A percentile compares a stretch with the other conserved stretches of the same genome.
phyloP scores from a whole-genome alignment of 495 filamentous ascomycete species.

The Friedmanniomyces endolithicus region DNA sequence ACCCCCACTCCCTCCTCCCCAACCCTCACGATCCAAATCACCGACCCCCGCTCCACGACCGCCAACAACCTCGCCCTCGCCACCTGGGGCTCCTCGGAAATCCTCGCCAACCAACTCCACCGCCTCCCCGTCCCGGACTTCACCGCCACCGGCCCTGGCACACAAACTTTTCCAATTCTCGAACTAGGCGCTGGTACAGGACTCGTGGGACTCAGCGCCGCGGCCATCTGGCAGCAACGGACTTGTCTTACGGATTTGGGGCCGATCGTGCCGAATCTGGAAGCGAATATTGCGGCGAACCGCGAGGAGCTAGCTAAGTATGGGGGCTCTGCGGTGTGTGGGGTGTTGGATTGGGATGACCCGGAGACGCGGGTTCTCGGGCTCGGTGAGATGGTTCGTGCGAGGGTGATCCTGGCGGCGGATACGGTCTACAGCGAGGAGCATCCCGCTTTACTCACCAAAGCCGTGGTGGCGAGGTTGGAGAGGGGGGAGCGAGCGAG shows the following conservation, averaged over 20 bases:
- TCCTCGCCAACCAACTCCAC: slow-evolving; percentile 14
- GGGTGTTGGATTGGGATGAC: slow-evolving; percentile 15
- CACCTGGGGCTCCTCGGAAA: slow-evolving; percentile 15
- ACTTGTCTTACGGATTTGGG: slow-evolving; percentile 15
- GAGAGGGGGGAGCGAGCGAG: not conserved
- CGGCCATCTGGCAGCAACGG: slow-evolving; percentile 6
- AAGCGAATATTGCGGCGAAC: slow-evolving; percentile 16
- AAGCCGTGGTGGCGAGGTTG: slow-evolving; percentile 10
- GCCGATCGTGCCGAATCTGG: slow-evolving; percentile 6
- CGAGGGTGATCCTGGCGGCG: slow-evolving; percentile 14
- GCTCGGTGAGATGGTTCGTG: not conserved
- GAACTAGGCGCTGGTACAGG: slow-evolving; percentile 22
- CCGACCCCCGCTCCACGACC: not conserved
- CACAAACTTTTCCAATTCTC: not conserved
- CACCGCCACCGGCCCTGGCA: not conserved
- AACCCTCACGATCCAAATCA: not conserved
- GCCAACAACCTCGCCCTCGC: slow-evolving; percentile 16
- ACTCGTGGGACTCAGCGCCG: slow-evolving; percentile 16
- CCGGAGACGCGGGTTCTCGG: not conserved
- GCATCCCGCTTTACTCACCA: slow-evolving; percentile 16
- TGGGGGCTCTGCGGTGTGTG: slow-evolving; percentile 8
- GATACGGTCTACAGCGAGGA: slow-evolving; percentile 19
- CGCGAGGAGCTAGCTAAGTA: not conserved
- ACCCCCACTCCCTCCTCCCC: not conserved
- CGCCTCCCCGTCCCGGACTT: not conserved